These are phyloP conservation scores for Oehlia diaphana DNA, from an alignment of 192 early-diverging fungal species.

Conservation along the genomic window DNA sequence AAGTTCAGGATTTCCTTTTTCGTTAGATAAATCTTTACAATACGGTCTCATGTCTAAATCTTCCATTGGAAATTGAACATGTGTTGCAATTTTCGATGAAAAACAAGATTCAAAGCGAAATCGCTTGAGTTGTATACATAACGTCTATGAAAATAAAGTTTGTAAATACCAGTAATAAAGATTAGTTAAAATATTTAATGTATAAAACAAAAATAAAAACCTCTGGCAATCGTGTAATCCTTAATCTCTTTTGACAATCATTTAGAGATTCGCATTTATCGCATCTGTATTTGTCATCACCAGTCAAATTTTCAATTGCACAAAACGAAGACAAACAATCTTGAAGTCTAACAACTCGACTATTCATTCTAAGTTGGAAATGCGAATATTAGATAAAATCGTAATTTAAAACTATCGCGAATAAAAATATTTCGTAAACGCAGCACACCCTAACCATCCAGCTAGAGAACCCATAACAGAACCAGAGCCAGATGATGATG, in stretches of 20 bases:
- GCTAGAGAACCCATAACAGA: conserved; percentile 38
- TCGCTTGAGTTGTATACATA: conserved; percentile 44
- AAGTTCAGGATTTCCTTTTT: conserved; percentile 29
- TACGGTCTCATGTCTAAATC: conserved; percentile 45
- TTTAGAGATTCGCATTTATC: conserved; percentile 39
- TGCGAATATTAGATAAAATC: not conserved
- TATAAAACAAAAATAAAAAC: not conserved
- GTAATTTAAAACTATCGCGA: not conserved
- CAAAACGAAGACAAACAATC: conserved; percentile 45
- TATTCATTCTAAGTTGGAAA: conserved; percentile 24
- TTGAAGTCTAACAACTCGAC: conserved; percentile 36
- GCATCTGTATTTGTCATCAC: conserved; percentile 40
- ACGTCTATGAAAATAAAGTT: conserved; percentile 16
- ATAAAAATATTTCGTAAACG: not conserved
- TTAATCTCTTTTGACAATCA: conserved; percentile 40
- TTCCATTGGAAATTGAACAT: conserved; percentile 47
- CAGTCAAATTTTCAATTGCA: conserved; percentile 43
- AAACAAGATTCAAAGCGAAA: conserved; percentile 40
- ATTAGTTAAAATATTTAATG: not conserved
- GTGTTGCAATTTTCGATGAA: conserved; percentile 45
- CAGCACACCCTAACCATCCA: conserved; percentile 35
- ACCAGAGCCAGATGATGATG: conserved; percentile 6
- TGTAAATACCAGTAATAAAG: not conserved
- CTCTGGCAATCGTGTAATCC: conserved; percentile 40
- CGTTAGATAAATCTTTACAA: conserved; percentile 33